Evolutionary conservation across 2,329 filamentous ascomycete genomes (phyloP).

Genomic region (Acarospora socialis): DNA sequence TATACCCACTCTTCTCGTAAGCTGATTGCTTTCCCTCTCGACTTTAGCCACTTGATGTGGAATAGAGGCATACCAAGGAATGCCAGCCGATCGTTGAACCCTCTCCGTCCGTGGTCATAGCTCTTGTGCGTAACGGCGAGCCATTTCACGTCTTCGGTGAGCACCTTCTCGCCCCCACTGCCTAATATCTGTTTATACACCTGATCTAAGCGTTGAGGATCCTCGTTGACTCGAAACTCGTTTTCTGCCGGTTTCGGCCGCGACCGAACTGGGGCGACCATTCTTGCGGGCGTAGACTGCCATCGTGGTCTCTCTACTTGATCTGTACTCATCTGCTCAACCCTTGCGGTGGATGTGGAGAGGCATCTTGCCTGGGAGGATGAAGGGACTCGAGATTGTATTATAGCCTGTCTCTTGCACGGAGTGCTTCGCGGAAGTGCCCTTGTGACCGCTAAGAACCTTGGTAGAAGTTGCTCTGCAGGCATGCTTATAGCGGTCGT

Average conservation of each 20-base stretch:
- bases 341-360: no score
- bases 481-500: no score
- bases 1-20: slow-evolving; percentile 21
- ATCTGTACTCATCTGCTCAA: no score
- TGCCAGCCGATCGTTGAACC: slow-evolving; percentile 88
- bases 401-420: no score
- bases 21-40: slow-evolving; percentile 12
- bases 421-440: no score
- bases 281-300: slow-evolving; percentile 30
- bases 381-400: no score
- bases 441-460: no score
- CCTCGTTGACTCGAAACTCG: slow-evolving; percentile 55
- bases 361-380: no score
- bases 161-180: slow-evolving; percentile 51
- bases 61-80: slow-evolving; percentile 52
- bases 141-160: slow-evolving; percentile 92
- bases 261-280: slow-evolving; percentile 37
- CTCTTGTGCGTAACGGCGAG: slow-evolving; percentile 94
- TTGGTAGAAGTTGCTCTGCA: no score
- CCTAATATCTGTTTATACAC: slow-evolving; percentile 70
- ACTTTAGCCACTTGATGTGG: neutral
- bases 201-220: slow-evolving; percentile 58
- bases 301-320: slow-evolving; percentile 34
- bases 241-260: slow-evolving; percentile 39
- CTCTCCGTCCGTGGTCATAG: slow-evolving; percentile 86